Evolutionary conservation across 805 yeast genomes (phyloP).

Genomic region (Kodamaea neixiangensis): DNA sequence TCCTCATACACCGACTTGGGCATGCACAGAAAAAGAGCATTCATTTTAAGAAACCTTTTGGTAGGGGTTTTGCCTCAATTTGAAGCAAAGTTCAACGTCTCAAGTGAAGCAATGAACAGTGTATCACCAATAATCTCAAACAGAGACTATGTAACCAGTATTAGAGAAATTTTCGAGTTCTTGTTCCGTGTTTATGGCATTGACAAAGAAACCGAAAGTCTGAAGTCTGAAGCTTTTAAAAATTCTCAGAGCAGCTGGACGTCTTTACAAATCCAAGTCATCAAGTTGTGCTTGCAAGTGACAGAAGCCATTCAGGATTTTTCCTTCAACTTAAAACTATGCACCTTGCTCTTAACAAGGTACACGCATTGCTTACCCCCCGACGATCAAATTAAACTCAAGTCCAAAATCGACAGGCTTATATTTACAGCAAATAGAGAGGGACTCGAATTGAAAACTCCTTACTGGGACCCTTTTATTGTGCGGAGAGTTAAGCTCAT

Average conservation of each 20-base stretch:
- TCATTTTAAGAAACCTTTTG: slow-evolving; percentile 67
- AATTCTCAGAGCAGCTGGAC: slow-evolving; percentile 48
- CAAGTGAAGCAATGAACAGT: not conserved
- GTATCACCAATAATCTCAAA: not conserved
- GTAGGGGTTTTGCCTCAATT: slow-evolving; percentile 49
- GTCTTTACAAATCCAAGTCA: slow-evolving; percentile 54
- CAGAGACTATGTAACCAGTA: slow-evolving; percentile 16
- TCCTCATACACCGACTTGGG: slow-evolving; percentile 62
- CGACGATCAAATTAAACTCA: slow-evolving; percentile 57
- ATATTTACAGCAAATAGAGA: slow-evolving; percentile 23
- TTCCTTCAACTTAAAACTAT: slow-evolving; percentile 40
- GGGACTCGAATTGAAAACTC: slow-evolving; percentile 25
- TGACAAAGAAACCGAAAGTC: slow-evolving; percentile 34
- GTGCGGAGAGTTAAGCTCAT: slow-evolving; percentile 51
- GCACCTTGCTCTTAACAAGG: slow-evolving; percentile 56
- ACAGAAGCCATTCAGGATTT: slow-evolving; percentile 54
- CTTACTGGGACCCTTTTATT: slow-evolving; percentile 76
- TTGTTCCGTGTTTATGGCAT: slow-evolving; percentile 59
- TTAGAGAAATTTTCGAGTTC: slow-evolving; percentile 47
- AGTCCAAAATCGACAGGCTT: slow-evolving; percentile 29
- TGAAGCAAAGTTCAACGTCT: slow-evolving; percentile 11
- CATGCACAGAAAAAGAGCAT: slow-evolving; percentile 65
- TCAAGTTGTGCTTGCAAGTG: slow-evolving; percentile 53
- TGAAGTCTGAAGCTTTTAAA: slow-evolving; percentile 19
- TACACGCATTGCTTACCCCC: slow-evolving; percentile 54